Conservation (phyloP, 768 basidiomycete genomes). For the Leccinellum rugosiceps region DNA sequence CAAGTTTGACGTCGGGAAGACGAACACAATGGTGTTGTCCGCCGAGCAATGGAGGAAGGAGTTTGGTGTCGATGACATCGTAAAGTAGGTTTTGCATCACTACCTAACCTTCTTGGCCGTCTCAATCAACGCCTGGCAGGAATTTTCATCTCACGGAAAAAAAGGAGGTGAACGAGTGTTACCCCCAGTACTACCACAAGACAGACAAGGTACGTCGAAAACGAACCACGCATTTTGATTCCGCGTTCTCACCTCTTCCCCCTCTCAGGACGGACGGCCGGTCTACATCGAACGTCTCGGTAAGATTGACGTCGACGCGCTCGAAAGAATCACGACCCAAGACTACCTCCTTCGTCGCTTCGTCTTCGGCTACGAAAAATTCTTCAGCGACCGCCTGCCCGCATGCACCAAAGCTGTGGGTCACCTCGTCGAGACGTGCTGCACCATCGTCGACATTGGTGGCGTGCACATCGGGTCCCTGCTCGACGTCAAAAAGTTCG, state of each 20-base stretch:
- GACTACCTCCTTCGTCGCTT: constrained; percentile 88
- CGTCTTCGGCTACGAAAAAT: constrained; percentile 92
- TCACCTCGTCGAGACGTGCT: constrained; percentile 92
- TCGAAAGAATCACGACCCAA: constrained; percentile 77
- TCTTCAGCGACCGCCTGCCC: constrained; percentile 74
- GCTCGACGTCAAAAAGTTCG: constrained; percentile 90
- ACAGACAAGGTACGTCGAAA: constrained; percentile 70
- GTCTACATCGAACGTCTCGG: constrained; percentile 94
- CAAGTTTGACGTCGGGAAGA: constrained; percentile 80
- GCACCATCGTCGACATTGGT: constrained; percentile 93
- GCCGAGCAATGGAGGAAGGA: constrained; percentile 90
- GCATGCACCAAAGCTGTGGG: constrained; percentile 69
- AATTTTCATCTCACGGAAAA: constrained; percentile 88
- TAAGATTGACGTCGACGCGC: constrained; percentile 78
- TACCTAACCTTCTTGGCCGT: too few species aligned
- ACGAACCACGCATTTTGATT: fast-evolving
- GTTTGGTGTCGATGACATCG: constrained; percentile 75
- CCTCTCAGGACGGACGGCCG: constrained; percentile 83
- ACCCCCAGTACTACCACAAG: constrained; percentile 96
- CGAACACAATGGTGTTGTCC: constrained; percentile 79
- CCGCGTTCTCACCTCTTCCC: not conserved
- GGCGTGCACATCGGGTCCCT: constrained; percentile 71
- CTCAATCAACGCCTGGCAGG: constrained; percentile 36
- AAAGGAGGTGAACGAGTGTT: constrained; percentile 81
- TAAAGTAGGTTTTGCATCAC: constrained; percentile 44